Base-by-base conservation (phyloP, 176 grass and related monocot genomes). In the Aegilops speltoides region DNA sequence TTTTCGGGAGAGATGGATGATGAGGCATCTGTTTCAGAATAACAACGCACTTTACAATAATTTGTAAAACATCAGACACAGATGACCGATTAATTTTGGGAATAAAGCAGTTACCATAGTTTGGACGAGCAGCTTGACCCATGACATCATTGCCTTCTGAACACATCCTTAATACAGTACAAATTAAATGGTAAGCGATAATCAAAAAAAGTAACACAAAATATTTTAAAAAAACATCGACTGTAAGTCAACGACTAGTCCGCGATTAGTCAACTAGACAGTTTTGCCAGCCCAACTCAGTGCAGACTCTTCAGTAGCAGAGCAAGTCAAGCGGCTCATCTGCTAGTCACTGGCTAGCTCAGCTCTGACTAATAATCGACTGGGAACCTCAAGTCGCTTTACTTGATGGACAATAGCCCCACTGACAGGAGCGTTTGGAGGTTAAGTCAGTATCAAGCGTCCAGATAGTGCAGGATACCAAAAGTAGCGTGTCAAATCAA, bases 101-200 rank as follows among this genome's bases (percentile, higher is more conserved):
- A 66, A 77, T 68, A 62, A 83, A 86, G 78, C 54, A 74, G 88
- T 54, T 87, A 98, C 86, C 81, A n/a, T 73, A 64, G 62, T 83
- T 90, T 46, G 63, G 79, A 69, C 63, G 43, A 77, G 86, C 52
- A 76, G 85, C 81, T 23, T 86, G 83, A 83, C 45, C 84, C 81
- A 77, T 80, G 78, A 84, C 65, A 87, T 89, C 78, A 52, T 54
- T 86, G 86, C 90, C 84, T 79, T 92, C 91, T 80, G 89, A 87
- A 89, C 80, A 78, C 37, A 85, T 89, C 90, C 91, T 98, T 85
- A 82, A 90, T 78, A 64, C 32, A 75, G 83, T 76, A 16, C 68
- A 93, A 78, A 77, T 73, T 31, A 23, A 23, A 86, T 78, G 81
- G 86, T 43, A 90, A 91, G 65, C 54, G 29, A 38, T 80, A 28